phyloP scores from a whole-genome alignment of 495 filamentous ascomycete genomes.

The Physcia stellaris region DNA sequence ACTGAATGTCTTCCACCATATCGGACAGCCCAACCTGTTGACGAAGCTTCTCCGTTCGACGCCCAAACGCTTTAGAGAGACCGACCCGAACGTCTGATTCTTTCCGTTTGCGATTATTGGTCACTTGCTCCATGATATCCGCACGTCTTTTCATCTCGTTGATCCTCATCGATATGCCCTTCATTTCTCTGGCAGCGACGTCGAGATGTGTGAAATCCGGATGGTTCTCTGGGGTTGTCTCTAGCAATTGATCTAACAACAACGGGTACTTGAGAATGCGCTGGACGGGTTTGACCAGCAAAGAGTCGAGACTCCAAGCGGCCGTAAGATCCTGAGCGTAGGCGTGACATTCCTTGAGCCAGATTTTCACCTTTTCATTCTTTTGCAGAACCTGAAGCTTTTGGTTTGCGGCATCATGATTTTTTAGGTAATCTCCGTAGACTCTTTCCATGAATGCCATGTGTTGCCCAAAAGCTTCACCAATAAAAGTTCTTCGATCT shows the following conservation, averaged over 20 bases:
- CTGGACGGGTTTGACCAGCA: slow-evolving; percentile 93
- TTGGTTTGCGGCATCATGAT: slow-evolving; percentile 71
- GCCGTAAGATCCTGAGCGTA: slow-evolving; percentile 77
- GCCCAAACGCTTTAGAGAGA: slow-evolving; percentile 74
- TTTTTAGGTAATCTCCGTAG: slow-evolving; percentile 75
- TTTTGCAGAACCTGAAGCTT: slow-evolving; percentile 60
- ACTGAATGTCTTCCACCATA: slow-evolving; percentile 63
- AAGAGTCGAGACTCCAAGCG: slow-evolving; percentile 86
- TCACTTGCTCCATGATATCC: slow-evolving; percentile 77
- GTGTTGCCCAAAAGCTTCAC: slow-evolving; percentile 61
- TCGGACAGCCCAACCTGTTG: slow-evolving; percentile 54
- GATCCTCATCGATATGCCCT: slow-evolving; percentile 64
- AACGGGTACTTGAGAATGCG: slow-evolving; percentile 85
- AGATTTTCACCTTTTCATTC: slow-evolving; percentile 65
- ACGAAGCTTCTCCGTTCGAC: slow-evolving; percentile 65
- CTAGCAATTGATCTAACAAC: slow-evolving; percentile 60
- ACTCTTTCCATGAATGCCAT: slow-evolving; percentile 69
- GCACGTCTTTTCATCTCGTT: slow-evolving; percentile 87
- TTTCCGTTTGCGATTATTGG: slow-evolving; percentile 69
- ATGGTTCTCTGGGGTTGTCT: slow-evolving; percentile 66
- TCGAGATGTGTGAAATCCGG: slow-evolving; percentile 61
- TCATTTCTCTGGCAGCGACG: slow-evolving; percentile 47
- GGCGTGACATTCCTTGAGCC: slow-evolving; percentile 81
- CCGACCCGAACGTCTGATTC: slow-evolving; percentile 77
- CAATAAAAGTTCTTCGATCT: slow-evolving; percentile 63